A percentile compares a stretch with the other conserved stretches of the same genome.
Evolutionary conservation across 2,329 filamentous ascomycete species (phyloP).

Genomic region (Aspergillus ruber): DNA sequence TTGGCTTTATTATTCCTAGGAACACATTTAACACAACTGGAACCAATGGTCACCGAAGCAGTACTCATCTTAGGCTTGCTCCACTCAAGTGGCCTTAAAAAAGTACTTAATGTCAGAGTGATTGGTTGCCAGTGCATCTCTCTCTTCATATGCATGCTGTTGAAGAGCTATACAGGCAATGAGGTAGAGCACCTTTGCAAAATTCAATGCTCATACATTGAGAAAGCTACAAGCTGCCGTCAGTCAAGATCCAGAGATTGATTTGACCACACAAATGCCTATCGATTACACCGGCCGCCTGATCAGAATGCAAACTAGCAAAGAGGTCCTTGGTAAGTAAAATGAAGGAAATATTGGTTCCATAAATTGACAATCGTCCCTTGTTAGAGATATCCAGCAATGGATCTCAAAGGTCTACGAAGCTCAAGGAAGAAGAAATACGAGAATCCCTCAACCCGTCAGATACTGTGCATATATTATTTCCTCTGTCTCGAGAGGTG

Average conservation of each 20-base stretch:
- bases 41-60: background rate
- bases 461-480: conserved; percentile 8
- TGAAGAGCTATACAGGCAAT: too few relatives aligned
- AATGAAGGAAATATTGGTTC: background rate
- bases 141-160: too few relatives aligned
- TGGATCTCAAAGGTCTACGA: background rate
- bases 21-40: background rate
- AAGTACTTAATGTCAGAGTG: background rate
- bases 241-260: conserved; percentile 14
- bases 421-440: conserved; percentile 12
- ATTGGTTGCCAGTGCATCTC: too few relatives aligned
- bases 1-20: background rate
- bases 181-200: background rate
- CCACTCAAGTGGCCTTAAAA: background rate
- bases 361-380: background rate
- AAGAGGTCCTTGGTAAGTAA: conserved; percentile 4
- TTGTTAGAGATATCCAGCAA: background rate
- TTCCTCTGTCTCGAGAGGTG: conserved; percentile 10
- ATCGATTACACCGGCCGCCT: conserved; percentile 11
- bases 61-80: background rate
- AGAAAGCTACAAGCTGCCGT: conserved; percentile 16
- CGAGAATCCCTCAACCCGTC: conserved; percentile 9
- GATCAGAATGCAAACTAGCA: conserved; percentile 8
- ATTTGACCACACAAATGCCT: conserved; percentile 14
- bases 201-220: conserved; percentile 18